Evolutionary conservation across 1,139 yeast genomes (phyloP).

Genomic region (Saccharomyces hybrid): DNA sequence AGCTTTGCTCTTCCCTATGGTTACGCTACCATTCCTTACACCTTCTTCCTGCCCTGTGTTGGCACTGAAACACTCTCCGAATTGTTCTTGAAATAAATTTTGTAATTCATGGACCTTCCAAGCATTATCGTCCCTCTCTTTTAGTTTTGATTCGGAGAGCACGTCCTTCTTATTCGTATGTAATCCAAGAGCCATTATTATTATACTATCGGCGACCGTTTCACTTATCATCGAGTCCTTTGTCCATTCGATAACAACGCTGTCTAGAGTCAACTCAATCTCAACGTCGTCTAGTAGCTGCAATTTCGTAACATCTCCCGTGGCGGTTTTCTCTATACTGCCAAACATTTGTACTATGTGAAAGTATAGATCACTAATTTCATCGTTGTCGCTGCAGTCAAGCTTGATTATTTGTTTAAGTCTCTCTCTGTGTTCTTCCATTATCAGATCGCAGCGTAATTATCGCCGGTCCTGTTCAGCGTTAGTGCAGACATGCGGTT

Average conservation of each 20-base stretch:
- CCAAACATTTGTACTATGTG: background rate
- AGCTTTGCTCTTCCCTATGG: constrained; percentile 71
- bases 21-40: constrained; percentile 19
- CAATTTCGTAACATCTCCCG: background rate
- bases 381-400: background rate
- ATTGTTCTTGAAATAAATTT: constrained; percentile 68
- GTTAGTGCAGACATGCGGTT: background rate
- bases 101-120: constrained; percentile 58
- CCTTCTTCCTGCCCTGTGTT: constrained; percentile 31
- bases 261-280: background rate
- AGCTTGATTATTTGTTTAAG: background rate
- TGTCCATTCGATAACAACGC: background rate
- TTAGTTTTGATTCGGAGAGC: background rate
- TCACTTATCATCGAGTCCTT: background rate
- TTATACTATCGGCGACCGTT: background rate
- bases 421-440: background rate
- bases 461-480: background rate
- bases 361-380: background rate
- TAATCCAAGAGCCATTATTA: background rate
- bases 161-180: background rate
- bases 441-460: too few relatives aligned
- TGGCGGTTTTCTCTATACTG: background rate
- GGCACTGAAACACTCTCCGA: constrained; percentile 62
- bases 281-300: background rate
- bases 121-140: constrained; percentile 9